Evolutionary conservation across 116 monocot genomes (phyloP), one percentile per base, ranked within the genome.

Genomic region (Posidonia oceanica): DNA sequence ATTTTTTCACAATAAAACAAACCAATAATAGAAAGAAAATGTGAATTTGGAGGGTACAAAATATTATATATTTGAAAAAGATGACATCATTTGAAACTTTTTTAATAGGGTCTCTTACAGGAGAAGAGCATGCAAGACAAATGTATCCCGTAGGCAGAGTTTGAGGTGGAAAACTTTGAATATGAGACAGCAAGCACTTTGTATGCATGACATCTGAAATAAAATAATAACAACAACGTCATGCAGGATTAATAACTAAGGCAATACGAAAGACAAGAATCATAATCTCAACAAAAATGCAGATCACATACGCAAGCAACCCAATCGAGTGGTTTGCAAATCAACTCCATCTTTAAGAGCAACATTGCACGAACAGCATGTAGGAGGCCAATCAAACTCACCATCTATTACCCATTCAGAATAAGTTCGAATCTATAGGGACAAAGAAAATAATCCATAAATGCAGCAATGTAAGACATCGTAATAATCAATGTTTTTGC

Each of bases 331-430:
- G 44, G 85, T 92, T 67, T 82, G 81, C 57, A 80, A 56, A 70
- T 80, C 81, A 66, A 52, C 86, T 81, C 79, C 85, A 60, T 70
- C 83, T 79, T 85, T 84, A 21, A 97, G 79, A 36, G 66, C 78
- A 55, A 44, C 80, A 71, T 86, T 76, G 75, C 97, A 97, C 15
- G 71, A 53, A 17, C 79, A 80, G 59, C 97, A 97, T 29, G 71
- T 80, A 60, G 87, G 82, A 71, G 97, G 97, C 97, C 97, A 97
- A 74, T 89, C 85, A 82, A 89, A 97, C 17, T 92, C 92, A 71
- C 89, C 89, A 84, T 97, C 86, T 69, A 97, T 82, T 67, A 97
- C 97, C 97, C 97, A 97, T 72, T 92, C 97, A 69, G 97, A 89
- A 62, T 97, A 97, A n/a, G 89, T 89, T 71, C 85, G 87, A 7